A percentile compares a stretch with the other conserved stretches of the same genome.
Conservation (phyloP, 345 rosid species). For the Psidium guajava region DNA sequence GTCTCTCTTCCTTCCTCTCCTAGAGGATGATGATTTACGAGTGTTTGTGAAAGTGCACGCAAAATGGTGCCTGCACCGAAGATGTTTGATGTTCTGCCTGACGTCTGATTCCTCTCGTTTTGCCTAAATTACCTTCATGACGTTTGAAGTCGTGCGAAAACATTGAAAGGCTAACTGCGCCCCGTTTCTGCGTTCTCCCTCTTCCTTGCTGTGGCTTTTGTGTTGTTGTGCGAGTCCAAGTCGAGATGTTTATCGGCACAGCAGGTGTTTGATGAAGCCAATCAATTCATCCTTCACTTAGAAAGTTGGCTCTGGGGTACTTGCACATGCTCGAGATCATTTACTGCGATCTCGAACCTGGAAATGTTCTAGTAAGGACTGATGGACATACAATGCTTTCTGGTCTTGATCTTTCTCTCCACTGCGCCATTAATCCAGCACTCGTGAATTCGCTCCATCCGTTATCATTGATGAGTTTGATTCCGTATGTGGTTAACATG, state of each 20-base stretch:
- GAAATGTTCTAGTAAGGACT: too few species aligned
- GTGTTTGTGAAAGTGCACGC: not conserved
- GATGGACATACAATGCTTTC: too few species aligned
- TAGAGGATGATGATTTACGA: not conserved
- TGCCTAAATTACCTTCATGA: not conserved
- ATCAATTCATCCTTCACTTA: not conserved
- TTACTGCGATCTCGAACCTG: too few species aligned
- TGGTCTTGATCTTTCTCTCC: too few species aligned
- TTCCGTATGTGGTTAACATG: too few species aligned
- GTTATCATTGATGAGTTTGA: too few species aligned
- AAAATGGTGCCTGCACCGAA: not conserved
- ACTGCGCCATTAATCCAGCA: too few species aligned
- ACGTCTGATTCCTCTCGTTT: not conserved
- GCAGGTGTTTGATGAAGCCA: not conserved
- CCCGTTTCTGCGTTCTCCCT: not conserved
- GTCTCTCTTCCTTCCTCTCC: not conserved
- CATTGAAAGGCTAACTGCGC: not conserved
- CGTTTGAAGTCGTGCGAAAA: not conserved
- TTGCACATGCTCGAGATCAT: too few species aligned
- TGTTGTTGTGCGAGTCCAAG: not conserved
- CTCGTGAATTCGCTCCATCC: too few species aligned
- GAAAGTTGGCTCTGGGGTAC: too few species aligned
- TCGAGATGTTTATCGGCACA: not conserved
- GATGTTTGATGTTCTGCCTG: conserved; percentile 19
- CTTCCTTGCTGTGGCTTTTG: not conserved